A percentile compares a stretch with the other conserved stretches of the same genome.
Evolutionary conservation across 2,329 filamentous ascomycete genomes (phyloP).

Genomic region (Pseudogymnoascus sp.): DNA sequence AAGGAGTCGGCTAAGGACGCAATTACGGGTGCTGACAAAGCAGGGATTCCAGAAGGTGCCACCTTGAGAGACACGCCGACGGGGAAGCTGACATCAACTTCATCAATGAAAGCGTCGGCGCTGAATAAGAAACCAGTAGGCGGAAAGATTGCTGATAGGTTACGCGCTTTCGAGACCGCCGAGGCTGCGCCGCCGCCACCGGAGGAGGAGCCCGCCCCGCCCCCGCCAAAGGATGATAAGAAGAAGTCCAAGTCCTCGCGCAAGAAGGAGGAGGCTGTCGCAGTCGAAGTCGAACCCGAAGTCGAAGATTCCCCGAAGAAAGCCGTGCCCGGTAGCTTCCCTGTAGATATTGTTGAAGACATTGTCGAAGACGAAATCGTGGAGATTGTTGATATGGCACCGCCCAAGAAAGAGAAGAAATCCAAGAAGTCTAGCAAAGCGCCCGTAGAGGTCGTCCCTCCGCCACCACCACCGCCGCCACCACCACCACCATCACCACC

Average conservation of each 20-base stretch:
- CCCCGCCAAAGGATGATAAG: constrained; percentile 35
- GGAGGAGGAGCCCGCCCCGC: constrained; percentile 25
- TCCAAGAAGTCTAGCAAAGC: constrained; percentile 33
- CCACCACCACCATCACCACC: constrained; percentile 32
- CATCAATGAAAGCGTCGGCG: constrained; percentile 33
- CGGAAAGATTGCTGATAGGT: constrained; percentile 47
- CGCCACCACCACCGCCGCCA: constrained; percentile 31
- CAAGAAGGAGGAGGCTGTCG: constrained; percentile 31
- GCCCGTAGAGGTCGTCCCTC: constrained; percentile 24
- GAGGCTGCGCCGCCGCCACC: constrained; percentile 26
- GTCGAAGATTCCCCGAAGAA: constrained; percentile 28
- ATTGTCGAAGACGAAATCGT: constrained; percentile 35
- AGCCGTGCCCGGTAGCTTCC: constrained; percentile 50
- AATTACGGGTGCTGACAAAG: constrained; percentile 44
- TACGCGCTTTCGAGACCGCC: constrained; percentile 46
- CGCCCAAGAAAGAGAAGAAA: constrained; percentile 35
- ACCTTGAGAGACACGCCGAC: constrained; percentile 33
- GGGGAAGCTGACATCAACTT: constrained; percentile 27
- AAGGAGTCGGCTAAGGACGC: constrained; percentile 31
- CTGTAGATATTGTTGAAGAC: constrained; percentile 40
- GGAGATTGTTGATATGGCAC: constrained; percentile 43
- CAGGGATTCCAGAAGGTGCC: constrained; percentile 38
- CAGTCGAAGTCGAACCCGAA: constrained; percentile 27
- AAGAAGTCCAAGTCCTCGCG: constrained; percentile 34
- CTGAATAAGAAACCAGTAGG: constrained; percentile 39